These are phyloP conservation scores for Melanogaster broomeanus DNA, from an alignment of 768 basidiomycete genomes.

Conservation along the genomic window DNA sequence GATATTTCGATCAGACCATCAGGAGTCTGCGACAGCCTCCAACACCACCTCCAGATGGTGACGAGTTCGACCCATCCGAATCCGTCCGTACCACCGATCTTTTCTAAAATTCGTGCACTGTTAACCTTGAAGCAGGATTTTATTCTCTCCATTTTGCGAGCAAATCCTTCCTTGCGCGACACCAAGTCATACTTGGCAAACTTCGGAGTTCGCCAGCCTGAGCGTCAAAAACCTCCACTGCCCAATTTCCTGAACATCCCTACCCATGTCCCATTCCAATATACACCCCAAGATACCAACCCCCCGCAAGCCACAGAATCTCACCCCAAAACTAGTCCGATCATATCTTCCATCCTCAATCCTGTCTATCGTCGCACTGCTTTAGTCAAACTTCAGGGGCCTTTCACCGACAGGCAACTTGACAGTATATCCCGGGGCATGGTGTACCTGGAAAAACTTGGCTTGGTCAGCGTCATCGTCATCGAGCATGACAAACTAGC, in stretches of 20 bases:
- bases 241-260: constrained; percentile 25
- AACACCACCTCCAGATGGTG: constrained; percentile 12
- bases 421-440: constrained; percentile 93
- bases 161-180: constrained; percentile 90
- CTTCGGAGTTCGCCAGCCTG: constrained; percentile 72
- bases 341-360: constrained; percentile 77
- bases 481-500: constrained; percentile 83
- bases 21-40: constrained; percentile 26
- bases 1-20: constrained; percentile 33
- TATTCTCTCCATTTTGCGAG: constrained; percentile 89
- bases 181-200: constrained; percentile 87
- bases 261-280: constrained; percentile 22
- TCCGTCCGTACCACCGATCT: constrained; percentile 41
- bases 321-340: constrained; percentile 45
- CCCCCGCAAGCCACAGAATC: constrained; percentile 32
- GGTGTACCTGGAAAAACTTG: constrained; percentile 94
- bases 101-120: neutral
- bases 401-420: constrained; percentile 90
- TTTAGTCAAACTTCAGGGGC: constrained; percentile 95
- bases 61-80: constrained; percentile 40
- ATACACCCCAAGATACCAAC: constrained; percentile 2
- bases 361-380: constrained; percentile 86
- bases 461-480: constrained; percentile 93
- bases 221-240: constrained; percentile 27
- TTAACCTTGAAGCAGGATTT: constrained; percentile 68